Evolutionary conservation across 257 asterid genomes (phyloP).

Genomic region (Lycium ferocissimum): DNA sequence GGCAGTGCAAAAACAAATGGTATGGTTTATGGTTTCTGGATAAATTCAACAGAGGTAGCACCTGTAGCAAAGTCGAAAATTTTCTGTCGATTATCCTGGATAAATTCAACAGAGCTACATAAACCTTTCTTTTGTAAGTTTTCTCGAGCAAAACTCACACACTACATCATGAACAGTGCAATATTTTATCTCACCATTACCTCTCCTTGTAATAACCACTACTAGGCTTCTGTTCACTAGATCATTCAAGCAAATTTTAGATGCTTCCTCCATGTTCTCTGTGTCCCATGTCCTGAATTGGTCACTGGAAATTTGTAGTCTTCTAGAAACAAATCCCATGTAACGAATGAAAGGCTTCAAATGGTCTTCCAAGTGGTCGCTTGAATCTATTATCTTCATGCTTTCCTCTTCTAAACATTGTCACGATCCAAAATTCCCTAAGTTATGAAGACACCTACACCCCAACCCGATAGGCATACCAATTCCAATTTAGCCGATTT

Average conservation of each 20-base stretch:
- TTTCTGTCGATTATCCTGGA: too few species aligned
- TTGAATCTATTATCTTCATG: background rate
- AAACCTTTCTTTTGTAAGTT: background rate
- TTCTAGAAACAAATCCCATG: background rate
- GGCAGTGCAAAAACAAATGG: too few species aligned
- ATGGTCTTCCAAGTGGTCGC: background rate
- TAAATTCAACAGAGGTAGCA: too few species aligned
- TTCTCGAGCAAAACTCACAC: constrained; percentile 26
- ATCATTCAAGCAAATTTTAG: constrained; percentile 29
- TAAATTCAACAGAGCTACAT: background rate
- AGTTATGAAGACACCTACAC: background rate
- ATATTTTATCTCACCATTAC: constrained; percentile 10
- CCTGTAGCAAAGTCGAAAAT: too few species aligned
- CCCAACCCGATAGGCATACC: too few species aligned
- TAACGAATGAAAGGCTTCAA: background rate
- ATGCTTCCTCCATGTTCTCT: background rate
- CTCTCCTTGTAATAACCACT: background rate
- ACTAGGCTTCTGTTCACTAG: constrained; percentile 26
- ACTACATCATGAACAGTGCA: constrained; percentile 29
- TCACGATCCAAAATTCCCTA: too few species aligned
- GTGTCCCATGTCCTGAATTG: background rate
- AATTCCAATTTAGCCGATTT: too few species aligned
- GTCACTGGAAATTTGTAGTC: background rate
- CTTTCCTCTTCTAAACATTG: background rate
- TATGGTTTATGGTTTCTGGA: too few species aligned